Evolutionary conservation across 768 basidiomycete genomes (phyloP).

Genomic region (Cystofilobasidium bisporidii): DNA sequence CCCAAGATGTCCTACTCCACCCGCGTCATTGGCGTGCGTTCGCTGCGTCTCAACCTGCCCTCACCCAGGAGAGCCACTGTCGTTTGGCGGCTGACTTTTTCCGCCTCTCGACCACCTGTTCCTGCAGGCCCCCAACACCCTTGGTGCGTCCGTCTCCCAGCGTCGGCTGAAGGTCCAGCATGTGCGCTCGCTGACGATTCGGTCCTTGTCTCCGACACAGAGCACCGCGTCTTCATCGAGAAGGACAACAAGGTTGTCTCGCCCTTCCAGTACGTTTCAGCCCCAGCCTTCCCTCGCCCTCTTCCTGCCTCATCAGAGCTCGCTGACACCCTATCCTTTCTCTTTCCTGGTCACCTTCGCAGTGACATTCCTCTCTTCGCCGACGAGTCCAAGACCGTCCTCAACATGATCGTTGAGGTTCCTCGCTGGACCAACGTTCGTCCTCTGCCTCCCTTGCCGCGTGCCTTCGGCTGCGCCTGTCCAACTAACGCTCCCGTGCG

Average conservation of each 20-base stretch:
- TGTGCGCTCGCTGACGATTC: neutral
- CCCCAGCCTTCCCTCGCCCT: neutral
- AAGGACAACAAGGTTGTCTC: slow-evolving; percentile 59
- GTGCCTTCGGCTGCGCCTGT: neutral
- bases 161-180: too few species aligned
- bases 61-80: neutral
- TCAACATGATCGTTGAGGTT: slow-evolving; percentile 94
- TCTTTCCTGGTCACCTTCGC: too few species aligned
- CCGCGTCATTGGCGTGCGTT: slow-evolving; percentile 56
- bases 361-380: slow-evolving; percentile 98
- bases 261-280: slow-evolving; percentile 39
- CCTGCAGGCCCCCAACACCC: slow-evolving; percentile 66
- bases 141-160: slow-evolving; percentile 52
- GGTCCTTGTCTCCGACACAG: slow-evolving; percentile 43
- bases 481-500: neutral
- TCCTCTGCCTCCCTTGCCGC: neutral
- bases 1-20: slow-evolving; percentile 46
- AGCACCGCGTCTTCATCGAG: slow-evolving; percentile 91
- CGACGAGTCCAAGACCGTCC: slow-evolving; percentile 83
- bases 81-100: slow-evolving; percentile 12
- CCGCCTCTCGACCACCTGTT: slow-evolving; percentile 2
- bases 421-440: slow-evolving; percentile 63
- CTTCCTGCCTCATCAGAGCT: too few species aligned
- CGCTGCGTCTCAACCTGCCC: neutral
- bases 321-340: neutral